phyloP scores from a whole-genome alignment of 495 filamentous ascomycete species.

The Penicillium paxilli region DNA sequence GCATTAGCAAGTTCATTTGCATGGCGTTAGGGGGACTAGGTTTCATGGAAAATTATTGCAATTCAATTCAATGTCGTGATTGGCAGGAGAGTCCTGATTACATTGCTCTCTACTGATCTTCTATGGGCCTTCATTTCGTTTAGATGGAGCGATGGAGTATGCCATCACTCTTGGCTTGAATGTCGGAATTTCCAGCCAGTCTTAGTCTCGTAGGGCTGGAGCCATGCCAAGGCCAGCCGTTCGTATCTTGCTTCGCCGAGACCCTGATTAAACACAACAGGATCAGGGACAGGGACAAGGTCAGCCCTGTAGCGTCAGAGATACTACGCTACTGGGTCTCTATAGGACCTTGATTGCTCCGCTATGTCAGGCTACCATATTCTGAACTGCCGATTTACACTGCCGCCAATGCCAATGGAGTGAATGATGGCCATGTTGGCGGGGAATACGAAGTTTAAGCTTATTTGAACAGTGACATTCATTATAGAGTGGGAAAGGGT shows the following conservation, averaged over 20 bases:
- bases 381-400: conserved; percentile 12
- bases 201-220: conserved; percentile 7
- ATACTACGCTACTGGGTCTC: background rate
- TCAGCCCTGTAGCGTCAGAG: no score
- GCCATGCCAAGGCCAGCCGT: conserved; percentile 16
- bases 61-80: background rate
- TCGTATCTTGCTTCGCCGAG: conserved; percentile 13
- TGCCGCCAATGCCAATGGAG: conserved; percentile 2
- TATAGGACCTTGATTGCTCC: background rate
- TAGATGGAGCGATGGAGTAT: conserved; percentile 9
- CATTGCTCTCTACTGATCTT: no score
- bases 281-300: no score
- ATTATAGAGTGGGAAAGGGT: no score
- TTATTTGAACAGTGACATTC: no score
- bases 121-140: no score
- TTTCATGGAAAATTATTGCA: background rate
- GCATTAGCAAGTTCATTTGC: conserved; percentile 17
- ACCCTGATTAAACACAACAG: conserved; percentile 3
- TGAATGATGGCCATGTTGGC: background rate
- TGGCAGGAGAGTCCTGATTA: no score
- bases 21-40: conserved; percentile 22
- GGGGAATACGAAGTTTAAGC: conserved; percentile 21
- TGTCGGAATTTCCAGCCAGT: conserved; percentile 25
- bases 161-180: conserved; percentile 20
- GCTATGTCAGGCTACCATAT: background rate